Evolutionary conservation across 1,284 basidiomycete species (phyloP), one percentile per base, ranked within the genome.

Genomic region (Ceratobasidium sp.): DNA sequence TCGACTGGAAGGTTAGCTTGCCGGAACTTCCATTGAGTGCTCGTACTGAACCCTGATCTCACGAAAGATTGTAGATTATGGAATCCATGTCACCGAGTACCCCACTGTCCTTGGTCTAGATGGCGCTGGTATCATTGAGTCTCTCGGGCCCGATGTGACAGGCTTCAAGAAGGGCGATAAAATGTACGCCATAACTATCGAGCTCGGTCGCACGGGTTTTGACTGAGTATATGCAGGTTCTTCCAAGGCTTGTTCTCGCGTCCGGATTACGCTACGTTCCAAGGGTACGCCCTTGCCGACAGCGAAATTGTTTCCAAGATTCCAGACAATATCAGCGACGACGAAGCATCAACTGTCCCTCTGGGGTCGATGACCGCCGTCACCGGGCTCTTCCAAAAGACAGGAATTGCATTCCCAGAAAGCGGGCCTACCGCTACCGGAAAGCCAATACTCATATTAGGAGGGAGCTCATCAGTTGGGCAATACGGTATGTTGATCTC

Each of bases 391-490:
- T 74, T 74, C 72, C 64, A 67, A 44, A 56, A 71, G 22, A 71
- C 73, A 11, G 73, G 75, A 1, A 51, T 74, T 44, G 27, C 48
- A 3, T 33, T 54, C 50, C 62, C 73, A 22, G 27, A 47, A 9
- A 57, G 44, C 19, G 62, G 73, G 6, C 60, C 60, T 4, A 63
- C 60, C 11, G 60, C 53, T 33, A 62, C n/a, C 22, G 71, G 53
- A 33, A 48, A 67, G 29, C 27, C 64, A 24, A 71, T 76, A 29
- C 44, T 73, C n/a, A 66, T 76, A 56, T 53, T 75, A 31, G 75
- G 75, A n/a, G 75, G 75, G 6, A 75, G 73, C 59, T 63, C 72
- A 36, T 71, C 59, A n/a, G 75, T 76, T 24, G 75, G 75, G 22
- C 66, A 62, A 27, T 62, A 8, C 27, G 59, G 59, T 62, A 22